Base-by-base conservation (phyloP, 345 rosid species). In the Pugionium dolabratum region DNA sequence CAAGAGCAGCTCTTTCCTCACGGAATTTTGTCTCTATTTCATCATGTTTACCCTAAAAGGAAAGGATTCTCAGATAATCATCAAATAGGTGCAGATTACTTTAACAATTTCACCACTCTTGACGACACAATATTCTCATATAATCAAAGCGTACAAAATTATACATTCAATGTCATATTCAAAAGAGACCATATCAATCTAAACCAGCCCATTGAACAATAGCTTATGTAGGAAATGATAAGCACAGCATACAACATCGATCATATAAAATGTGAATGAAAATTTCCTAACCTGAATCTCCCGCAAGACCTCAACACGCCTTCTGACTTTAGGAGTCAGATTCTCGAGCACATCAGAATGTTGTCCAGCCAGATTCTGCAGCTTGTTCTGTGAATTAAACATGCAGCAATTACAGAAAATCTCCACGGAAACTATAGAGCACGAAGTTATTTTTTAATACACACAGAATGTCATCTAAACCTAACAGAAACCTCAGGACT, bases 1-100 rank as follows among this genome's bases (percentile, higher is more conserved):
- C 96, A 34, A 88, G 92, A 0, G 82, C 88, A 50, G 96, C 95
- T 66, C 88, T 85, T 76, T 94, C 99, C 82, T 90, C 95, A 5
- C 79, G 81, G 67, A 94, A 90, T 59, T 88, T 85, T 0, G 95
- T 71, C 78, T 86, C 96, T 4, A 94, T 48, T 53, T 84, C 97
- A 78, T 94, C 93, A 58, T 94, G 96, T 61, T 86, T 81, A 11
- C 88, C 72, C 97, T 94, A 80, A 31, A 73, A 4, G 35, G 31
- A 58, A 58, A 28, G 36, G 41, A 52, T 5, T 29, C 11, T 28
- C 45, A 56, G 28, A 39, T 25, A 62, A 49, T 29, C 30, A 63
- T 9, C 44, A 57, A 41, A 41, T 32, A 7, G 2, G 25, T 54
- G 63, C 42, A 69, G 25, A 60, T 8, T 9, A 11, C 60, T 27